Conservation (phyloP, 257 asterid genomes). For the Paraleonurus japonicus region DNA sequence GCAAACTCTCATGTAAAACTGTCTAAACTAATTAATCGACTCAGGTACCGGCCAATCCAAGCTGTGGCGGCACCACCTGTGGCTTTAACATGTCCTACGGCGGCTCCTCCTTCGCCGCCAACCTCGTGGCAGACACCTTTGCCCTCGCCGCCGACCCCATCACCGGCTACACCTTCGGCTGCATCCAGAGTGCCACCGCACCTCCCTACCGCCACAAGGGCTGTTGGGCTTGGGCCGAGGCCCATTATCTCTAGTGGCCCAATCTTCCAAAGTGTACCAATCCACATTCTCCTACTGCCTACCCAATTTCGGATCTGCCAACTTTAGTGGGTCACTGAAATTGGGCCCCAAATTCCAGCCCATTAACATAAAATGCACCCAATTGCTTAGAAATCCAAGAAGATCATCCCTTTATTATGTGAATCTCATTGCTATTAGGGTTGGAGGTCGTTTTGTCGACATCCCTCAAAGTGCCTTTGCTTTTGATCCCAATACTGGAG, state of each 20-base stretch:
- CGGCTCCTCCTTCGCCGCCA: slow-evolving; percentile 48
- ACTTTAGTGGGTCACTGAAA: slow-evolving; percentile 63
- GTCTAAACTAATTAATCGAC: background rate
- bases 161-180: slow-evolving; percentile 57
- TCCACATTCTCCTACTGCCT: slow-evolving; percentile 85
- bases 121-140: slow-evolving; percentile 54
- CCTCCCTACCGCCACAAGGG: slow-evolving; percentile 67
- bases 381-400: slow-evolving; percentile 58
- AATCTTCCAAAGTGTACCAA: slow-evolving; percentile 42
- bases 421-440: slow-evolving; percentile 54
- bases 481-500: slow-evolving; percentile 61
- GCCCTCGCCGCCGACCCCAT: slow-evolving; percentile 54
- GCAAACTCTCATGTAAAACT: background rate
- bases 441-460: slow-evolving; percentile 41
- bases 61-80: slow-evolving; percentile 49
- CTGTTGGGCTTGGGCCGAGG: slow-evolving; percentile 81
- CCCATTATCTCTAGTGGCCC: slow-evolving; percentile 57
- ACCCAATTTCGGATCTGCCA: slow-evolving; percentile 61
- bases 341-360: slow-evolving; percentile 76
- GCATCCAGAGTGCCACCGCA: slow-evolving; percentile 51
- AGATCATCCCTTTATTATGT: slow-evolving; percentile 81
- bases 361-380: slow-evolving; percentile 47
- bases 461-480: slow-evolving; percentile 61
- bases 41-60: slow-evolving; percentile 51
- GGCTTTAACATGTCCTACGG: slow-evolving; percentile 66